Evolutionary conservation across 2,329 filamentous ascomycete genomes (phyloP), one percentile per base, ranked within the genome.

Genomic region (Cytospora leucostoma): DNA sequence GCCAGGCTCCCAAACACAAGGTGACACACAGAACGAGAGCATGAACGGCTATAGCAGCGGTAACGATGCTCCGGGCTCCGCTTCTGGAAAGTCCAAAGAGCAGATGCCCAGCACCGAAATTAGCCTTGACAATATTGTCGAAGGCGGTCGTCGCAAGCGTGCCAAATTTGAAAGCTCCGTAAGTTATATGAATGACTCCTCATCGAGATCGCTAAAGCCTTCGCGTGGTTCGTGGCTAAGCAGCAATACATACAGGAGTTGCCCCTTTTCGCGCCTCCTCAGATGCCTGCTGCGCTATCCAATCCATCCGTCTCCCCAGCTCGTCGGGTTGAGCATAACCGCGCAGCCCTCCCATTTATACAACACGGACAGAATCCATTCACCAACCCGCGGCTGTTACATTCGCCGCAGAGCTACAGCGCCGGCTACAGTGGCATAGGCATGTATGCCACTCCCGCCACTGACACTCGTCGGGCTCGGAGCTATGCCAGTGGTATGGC

Each of bases 101-200:
- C 90, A 92, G 68, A 86, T 97, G 71, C 93, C 92, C 56, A 97
- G 92, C 74, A 96, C 95, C 17, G 95, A 99, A 70, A 99, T 99
- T 73, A 98, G 94, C 75, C 87, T 97, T 70, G 93, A 97, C 70
- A 99, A 99, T 75, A 98, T 99, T 76, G 91, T 99, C 66, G 94
- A 98, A 78, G 95, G 96, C 73, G 93, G 94, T 69, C 89, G 95
- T 76, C 89, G 95, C 74, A 97, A 98, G 82, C 88, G 93, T 73
- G 92, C 94, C 71, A 97, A 97, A 78, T 90, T 90, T 79, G 94
- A 98, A 77, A 98, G 94, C 80, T 97, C 94, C 78, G 94, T 98
- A 89, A 88, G 94, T 83, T 61, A 62, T 52, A 35, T 27, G 47
- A 47, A 37, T 27, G 38, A 47, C 33, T 32, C 62, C 21, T 66